phyloP scores from a whole-genome alignment of 179 eudicot species.

The Patellifolia procumbens region DNA sequence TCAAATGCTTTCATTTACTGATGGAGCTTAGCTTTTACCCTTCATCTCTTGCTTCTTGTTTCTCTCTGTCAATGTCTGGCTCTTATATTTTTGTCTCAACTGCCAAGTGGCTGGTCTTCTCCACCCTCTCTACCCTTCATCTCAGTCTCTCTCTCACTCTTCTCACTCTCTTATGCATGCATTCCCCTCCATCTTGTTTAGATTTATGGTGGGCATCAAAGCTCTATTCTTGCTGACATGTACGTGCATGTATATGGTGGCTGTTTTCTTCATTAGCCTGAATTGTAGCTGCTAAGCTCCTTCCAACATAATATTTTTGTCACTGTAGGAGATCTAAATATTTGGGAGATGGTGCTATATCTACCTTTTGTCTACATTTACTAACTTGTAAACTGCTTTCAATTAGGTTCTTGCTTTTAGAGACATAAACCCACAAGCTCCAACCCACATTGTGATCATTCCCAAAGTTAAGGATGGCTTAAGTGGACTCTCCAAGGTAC shows the following conservation, averaged over 20 bases:
- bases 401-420: conserved; percentile 78
- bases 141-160: neutral
- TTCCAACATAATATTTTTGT: neutral
- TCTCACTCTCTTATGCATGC: neutral
- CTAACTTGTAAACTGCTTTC: conserved; percentile 14
- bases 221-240: neutral
- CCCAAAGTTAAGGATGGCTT: conserved; percentile 91
- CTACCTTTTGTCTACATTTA: neutral
- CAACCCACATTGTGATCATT: conserved; percentile 77
- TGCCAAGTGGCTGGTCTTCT: neutral
- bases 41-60: neutral
- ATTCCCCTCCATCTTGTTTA: neutral
- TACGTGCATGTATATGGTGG: neutral
- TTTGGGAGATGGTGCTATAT: neutral
- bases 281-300: neutral
- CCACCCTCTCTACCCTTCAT: neutral
- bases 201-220: neutral
- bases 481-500: conserved; percentile 83
- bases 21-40: neutral
- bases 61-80: neutral
- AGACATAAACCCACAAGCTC: conserved; percentile 92
- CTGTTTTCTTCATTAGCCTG: neutral
- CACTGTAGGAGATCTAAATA: neutral
- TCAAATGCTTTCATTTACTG: neutral
- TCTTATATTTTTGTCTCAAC: neutral